phyloP scores from a whole-genome alignment of 2,329 filamentous ascomycete genomes.

The Aspergillus transmontanensis region DNA sequence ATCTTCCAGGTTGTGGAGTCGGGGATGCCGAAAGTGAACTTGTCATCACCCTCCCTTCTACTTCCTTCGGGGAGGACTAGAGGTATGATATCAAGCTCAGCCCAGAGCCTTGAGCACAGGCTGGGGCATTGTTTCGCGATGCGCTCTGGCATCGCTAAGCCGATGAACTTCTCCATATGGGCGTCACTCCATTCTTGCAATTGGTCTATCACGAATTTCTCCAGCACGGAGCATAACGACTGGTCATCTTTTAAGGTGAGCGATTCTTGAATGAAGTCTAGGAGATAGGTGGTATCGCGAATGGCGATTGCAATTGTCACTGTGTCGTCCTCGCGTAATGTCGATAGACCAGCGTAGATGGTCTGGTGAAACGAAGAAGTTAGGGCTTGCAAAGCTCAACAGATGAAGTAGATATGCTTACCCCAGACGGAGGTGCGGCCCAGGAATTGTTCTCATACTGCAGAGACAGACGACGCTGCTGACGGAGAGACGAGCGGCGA shows the following conservation, averaged over 20 bases:
- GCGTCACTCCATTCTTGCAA: conserved; percentile 63
- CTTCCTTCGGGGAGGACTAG: conserved; percentile 58
- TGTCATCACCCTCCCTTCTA: conserved; percentile 15
- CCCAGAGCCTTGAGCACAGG: conserved; percentile 72
- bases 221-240: conserved; percentile 50
- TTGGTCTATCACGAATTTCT: conserved; percentile 61
- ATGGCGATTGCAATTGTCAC: conserved; percentile 68
- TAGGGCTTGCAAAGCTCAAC: neutral
- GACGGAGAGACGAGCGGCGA: conserved; percentile 36
- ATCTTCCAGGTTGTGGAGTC: conserved; percentile 47
- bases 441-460: conserved; percentile 37
- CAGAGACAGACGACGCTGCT: conserved; percentile 36
- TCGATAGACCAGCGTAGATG: conserved; percentile 46
- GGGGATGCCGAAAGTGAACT: conserved; percentile 29
- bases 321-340: conserved; percentile 42
- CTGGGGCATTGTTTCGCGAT: conserved; percentile 63
- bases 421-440: conserved; percentile 41
- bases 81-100: conserved; percentile 74
- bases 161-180: conserved; percentile 74
- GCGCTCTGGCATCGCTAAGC: conserved; percentile 67
- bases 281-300: conserved; percentile 73
- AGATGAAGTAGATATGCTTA: conserved; percentile 21
- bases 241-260: conserved; percentile 50
- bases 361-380: conserved; percentile 29
- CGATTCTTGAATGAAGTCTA: conserved; percentile 70